Percentiles rank a stretch among this genome's conserved stretches.
These are phyloP conservation scores for Xylariales sp. DNA, from an alignment of 2,329 filamentous ascomycete genomes.

Conservation along the genomic window DNA sequence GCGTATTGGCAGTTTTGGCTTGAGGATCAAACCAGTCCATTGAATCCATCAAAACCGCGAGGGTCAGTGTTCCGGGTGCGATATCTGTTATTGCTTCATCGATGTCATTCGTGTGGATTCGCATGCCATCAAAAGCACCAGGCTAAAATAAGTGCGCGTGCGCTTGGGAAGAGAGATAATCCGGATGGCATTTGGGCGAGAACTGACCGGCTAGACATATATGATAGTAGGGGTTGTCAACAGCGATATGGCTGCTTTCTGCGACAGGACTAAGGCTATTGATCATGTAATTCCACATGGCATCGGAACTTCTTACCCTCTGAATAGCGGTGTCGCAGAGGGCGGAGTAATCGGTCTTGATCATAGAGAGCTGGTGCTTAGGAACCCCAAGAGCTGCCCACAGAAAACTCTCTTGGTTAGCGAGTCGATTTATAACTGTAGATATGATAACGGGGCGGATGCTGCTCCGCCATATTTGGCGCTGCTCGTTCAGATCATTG, in stretches of 20 bases:
- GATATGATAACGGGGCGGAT: constrained; percentile 78
- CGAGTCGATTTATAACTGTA: constrained; percentile 78
- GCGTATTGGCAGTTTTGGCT: constrained; percentile 55
- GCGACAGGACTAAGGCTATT: constrained; percentile 89
- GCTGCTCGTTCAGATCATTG: constrained; percentile 82
- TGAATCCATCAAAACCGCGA: constrained; percentile 90
- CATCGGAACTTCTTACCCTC: constrained; percentile 60
- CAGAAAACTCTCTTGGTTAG: constrained; percentile 84
- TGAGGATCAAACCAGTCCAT: constrained; percentile 93
- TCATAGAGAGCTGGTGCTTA: constrained; percentile 85
- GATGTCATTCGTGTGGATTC: constrained; percentile 72
- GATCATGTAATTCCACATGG: constrained; percentile 93
- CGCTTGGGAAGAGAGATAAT: constrained; percentile 71
- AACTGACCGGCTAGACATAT: constrained; percentile 80
- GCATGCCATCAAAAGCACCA: constrained; percentile 42
- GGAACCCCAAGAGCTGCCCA: constrained; percentile 94
- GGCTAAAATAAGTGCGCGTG: constrained; percentile 70
- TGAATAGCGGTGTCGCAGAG: constrained; percentile 51
- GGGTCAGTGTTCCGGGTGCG: constrained; percentile 75
- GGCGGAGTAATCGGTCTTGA: constrained; percentile 73
- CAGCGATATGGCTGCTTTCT: constrained; percentile 74
- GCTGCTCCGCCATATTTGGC: constrained; percentile 75
- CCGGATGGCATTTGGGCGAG: constrained; percentile 71
- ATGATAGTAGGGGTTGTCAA: constrained; percentile 91
- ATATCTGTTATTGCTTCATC: constrained; percentile 85